Evolutionary conservation across 495 filamentous ascomycete genomes (phyloP).

Genomic region (Corynascus novoguineensis): DNA sequence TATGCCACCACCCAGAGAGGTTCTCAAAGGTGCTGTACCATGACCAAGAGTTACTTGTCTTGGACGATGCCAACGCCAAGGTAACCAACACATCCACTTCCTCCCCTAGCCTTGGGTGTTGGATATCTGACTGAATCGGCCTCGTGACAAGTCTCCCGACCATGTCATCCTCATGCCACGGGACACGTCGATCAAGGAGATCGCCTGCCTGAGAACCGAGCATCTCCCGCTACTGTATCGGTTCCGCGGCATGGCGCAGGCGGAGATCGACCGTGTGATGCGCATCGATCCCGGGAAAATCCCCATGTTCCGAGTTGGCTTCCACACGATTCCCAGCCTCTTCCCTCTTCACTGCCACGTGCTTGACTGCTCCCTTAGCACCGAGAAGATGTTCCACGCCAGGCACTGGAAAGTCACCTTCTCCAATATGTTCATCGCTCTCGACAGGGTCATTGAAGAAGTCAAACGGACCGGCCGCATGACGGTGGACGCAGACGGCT

Average conservation of each 20-base stretch:
- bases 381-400: not conserved
- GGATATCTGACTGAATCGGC: not conserved
- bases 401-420: conserved; percentile 2
- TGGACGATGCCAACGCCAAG: conserved; percentile 2
- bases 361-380: not conserved
- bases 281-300: not conserved
- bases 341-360: conserved; percentile 2
- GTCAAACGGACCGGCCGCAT: not conserved
- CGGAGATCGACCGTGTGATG: not conserved
- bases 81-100: not conserved
- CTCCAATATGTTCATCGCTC: conserved; percentile 1
- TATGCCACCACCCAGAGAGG: not conserved
- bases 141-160: not conserved
- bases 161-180: conserved; percentile 1
- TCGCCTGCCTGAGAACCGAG: not conserved
- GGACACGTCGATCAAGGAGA: not conserved
- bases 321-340: not conserved
- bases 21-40: not conserved
- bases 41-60: not conserved
- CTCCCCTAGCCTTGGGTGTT: not conserved
- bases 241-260: not conserved
- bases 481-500: not conserved
- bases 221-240: not conserved
- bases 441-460: not conserved
- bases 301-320: not conserved